Evolutionary conservation across 2,329 filamentous ascomycete species (phyloP), one percentile per base, ranked within the genome.

Genomic region (Talaromyces islandicus): DNA sequence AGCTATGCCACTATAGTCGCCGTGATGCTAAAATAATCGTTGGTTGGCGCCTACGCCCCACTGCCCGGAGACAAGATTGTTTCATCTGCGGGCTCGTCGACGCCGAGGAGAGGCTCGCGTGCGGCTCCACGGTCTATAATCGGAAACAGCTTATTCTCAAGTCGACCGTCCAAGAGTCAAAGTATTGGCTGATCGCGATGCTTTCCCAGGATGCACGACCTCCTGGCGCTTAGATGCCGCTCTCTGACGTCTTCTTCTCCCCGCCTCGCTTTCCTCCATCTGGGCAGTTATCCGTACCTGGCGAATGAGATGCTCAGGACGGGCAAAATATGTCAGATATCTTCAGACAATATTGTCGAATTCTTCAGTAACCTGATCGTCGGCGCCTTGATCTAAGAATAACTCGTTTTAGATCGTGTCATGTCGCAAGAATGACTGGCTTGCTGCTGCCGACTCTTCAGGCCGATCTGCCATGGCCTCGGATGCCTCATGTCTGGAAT

Each of bases 141-240:
- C 43, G 43, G 43, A 46, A 46, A 11, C 43, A 46, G 43, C 43
- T 46, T 46, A 24, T 46, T 46, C 43, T 46, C 43, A 24, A 21
- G 43, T 46, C 21, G 43, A 46, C 19, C 9, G 43, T 24, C 43
- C 21, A 14, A 46, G 43, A 46, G 9, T 19, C n/a, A 21, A 46
- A 11, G 43, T 46, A 46, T 46, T 46, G 43, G 43, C 43, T 24
- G n/a, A 21, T 14, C 43, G 10, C 19, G 21, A 46, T 46, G 43
- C 43, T 46, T 24, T 46, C 43, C 43, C 43, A 46, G 21, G 7
- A 7, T 24, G 11, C 27, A 10, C 46, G 41, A 24, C 51, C 54
- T 56, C 59, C 59, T 60, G 54, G 59, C 59, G 59, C 59, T 60
- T 60, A 30, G 24, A 30, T 38, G 54, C 19, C 53, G 19, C 38